These are phyloP conservation scores for Pelargonium fulgidum DNA, from an alignment of 441 rosid species.

Conservation along the genomic window DNA sequence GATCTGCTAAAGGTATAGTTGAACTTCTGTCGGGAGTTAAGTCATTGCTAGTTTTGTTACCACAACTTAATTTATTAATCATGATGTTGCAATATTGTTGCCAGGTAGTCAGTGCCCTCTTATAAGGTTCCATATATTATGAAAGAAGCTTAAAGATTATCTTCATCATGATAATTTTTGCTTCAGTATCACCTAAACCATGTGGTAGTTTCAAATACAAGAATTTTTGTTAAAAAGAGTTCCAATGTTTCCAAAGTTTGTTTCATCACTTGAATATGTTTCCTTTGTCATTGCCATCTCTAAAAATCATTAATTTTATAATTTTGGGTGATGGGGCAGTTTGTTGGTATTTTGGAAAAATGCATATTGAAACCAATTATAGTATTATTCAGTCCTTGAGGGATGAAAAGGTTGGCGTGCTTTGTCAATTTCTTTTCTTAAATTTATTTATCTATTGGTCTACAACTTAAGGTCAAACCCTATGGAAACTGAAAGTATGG, in stretches of 20 bases:
- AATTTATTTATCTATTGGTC: neutral
- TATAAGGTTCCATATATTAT: neutral
- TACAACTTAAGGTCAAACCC: neutral
- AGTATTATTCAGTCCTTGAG: neutral
- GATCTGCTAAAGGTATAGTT: constrained; percentile 73
- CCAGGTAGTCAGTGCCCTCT: neutral
- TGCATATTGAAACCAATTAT: no score
- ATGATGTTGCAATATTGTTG: neutral
- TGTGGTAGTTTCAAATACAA: neutral
- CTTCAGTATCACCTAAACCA: neutral
- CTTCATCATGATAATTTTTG: neutral
- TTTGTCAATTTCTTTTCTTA: neutral
- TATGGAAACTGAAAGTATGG: no score
- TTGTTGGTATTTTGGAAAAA: neutral
- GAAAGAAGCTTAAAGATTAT: neutral
- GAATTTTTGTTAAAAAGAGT: neutral
- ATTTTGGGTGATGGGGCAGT: neutral
- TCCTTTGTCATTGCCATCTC: no score
- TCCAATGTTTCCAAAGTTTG: neutral
- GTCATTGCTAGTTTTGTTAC: neutral
- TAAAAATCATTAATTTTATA: neutral
- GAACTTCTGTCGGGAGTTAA: neutral
- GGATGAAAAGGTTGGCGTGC: neutral
- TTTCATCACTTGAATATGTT: neutral
- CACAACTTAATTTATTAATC: neutral